phyloP scores from a whole-genome alignment of 2,329 filamentous ascomycete genomes.

The Fusarium neocosmosporiellum region DNA sequence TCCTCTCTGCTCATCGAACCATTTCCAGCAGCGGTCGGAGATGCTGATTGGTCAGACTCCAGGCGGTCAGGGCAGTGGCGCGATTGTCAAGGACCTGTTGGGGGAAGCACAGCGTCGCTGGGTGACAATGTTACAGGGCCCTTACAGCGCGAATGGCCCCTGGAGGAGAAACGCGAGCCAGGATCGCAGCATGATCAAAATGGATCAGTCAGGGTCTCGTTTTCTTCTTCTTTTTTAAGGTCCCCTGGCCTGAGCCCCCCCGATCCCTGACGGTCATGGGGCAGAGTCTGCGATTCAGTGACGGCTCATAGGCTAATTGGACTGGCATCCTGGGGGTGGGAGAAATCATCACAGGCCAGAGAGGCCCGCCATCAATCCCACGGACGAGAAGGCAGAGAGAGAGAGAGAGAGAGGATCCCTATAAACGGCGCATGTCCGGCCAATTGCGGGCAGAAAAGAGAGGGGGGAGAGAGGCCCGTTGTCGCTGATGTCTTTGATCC shows the following conservation, averaged over 20 bases:
- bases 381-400: no score
- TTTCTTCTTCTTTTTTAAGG: not conserved
- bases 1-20: slow-evolving; percentile 35
- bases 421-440: slow-evolving; percentile 34
- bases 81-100: slow-evolving; percentile 16
- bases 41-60: slow-evolving; percentile 26
- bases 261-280: not conserved
- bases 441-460: slow-evolving; percentile 22
- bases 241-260: slow-evolving; percentile 1
- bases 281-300: slow-evolving; percentile 19
- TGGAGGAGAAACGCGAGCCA: slow-evolving; percentile 9
- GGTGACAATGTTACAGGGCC: slow-evolving; percentile 31
- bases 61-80: slow-evolving; percentile 40
- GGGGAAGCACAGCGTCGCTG: slow-evolving; percentile 23
- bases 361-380: slow-evolving; percentile 10
- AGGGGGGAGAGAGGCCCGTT: slow-evolving; percentile 1
- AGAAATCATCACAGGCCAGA: not conserved
- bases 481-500: slow-evolving; percentile 7
- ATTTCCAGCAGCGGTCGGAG: slow-evolving; percentile 14
- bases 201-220: slow-evolving; percentile 14
- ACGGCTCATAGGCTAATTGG: slow-evolving; percentile 35
- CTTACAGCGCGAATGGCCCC: slow-evolving; percentile 17
- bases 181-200: slow-evolving; percentile 13
- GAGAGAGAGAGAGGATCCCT: slow-evolving; percentile 7
- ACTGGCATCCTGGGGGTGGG: not conserved